Base-by-base conservation (phyloP, 352 stramenopile species). In the Thraustochytrium sp. region DNA sequence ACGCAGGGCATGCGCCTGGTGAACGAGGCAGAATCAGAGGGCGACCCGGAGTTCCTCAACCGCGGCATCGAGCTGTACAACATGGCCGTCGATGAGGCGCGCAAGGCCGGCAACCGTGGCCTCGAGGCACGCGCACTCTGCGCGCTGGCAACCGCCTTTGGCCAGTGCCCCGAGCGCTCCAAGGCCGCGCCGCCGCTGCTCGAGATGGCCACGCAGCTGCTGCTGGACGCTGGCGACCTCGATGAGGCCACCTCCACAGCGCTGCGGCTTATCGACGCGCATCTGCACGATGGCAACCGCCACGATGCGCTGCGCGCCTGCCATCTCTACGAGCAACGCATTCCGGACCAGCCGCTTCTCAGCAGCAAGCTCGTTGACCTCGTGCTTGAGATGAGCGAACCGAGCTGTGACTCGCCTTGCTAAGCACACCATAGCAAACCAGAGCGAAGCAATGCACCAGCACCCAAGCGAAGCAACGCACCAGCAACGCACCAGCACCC, bases 31-130 rank as follows among this genome's bases (percentile, higher is more conserved):
- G 40, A 77, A 26, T 23, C 42, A 62, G 65, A 62, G 65, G 46
- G 13, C 0, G 65, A 77, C 46, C 42, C 65, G 23, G 36, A 11
- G 40, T 26, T 62, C 40, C 42, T 77, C 23, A 26, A 77, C 65
- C 29, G 34, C 5, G 65, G 26, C 37, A 77, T 77, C 26, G 65
- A 77, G 65, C 42, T 77, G 13, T 62, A 36, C 23, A 77, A 72
- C 49, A 77, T 77, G 65, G 65, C 65, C 16, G 64, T 77, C 31
- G 49, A 23, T 29, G 65, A 77, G 42, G 65, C 65, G 23, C 13
- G 34, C 13, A 21, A 68, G n/a, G n/a, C 34, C 0, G 59, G n/a
- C 13, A 49, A 68, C 34, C 21, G 21, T 68, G n/a, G 8, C 11
- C 36, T 77, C 29, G 65, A 77, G 65, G 65, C 65, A 8, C 29